Base-by-base conservation (phyloP, 176 grass and related monocot species). In the Eleusine coracana region DNA sequence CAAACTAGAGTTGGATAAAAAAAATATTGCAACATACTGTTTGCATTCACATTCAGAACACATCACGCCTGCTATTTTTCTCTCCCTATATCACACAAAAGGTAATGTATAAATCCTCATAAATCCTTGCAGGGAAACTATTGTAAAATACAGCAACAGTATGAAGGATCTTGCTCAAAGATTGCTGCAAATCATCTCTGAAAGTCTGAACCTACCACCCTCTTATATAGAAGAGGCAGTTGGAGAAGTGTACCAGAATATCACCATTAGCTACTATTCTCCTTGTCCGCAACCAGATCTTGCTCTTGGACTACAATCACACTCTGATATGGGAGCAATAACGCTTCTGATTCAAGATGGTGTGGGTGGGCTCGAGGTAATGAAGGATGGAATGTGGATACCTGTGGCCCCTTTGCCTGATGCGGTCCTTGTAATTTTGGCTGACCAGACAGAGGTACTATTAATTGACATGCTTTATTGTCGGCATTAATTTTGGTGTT, bases 271-370 rank as follows among this genome's bases (percentile, higher is more conserved):
- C 93, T 98, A 91, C 76, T 98, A 98, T n/a, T 92, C 96, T 31
- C 91, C 96, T 55, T 98, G 96, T 59, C 93, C 93, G 60, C 86
- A 88, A 37, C 96, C 96, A 76, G 93, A 98, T 50, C 93, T 98
- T 90, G 93, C 87, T 66, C 91, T 98, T 83, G 96, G 96, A 28
- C 82, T 98, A 73, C 93, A 95, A 92, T 85, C 96, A 59, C 96
- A 98, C 84, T 98, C 96, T 85, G 96, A 98, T 87, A 95, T 98
- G 85, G 96, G 96, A 10, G 89, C 76, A 20, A 87, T 98, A 77
- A 98, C 96, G 15, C 89, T 98, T 83, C 65, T 98, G 71, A 93
- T 98, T 87, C 93, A 98, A 95, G 96, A 98, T 88, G 87, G 95
- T 66, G 93, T 98, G n/a, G 91, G 85, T 71, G 96, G 96, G 3